A percentile compares a stretch with the other conserved stretches of the same genome.
Evolutionary conservation across 305 asterid genomes (phyloP).

Genomic region (Fraxinus albicans): DNA sequence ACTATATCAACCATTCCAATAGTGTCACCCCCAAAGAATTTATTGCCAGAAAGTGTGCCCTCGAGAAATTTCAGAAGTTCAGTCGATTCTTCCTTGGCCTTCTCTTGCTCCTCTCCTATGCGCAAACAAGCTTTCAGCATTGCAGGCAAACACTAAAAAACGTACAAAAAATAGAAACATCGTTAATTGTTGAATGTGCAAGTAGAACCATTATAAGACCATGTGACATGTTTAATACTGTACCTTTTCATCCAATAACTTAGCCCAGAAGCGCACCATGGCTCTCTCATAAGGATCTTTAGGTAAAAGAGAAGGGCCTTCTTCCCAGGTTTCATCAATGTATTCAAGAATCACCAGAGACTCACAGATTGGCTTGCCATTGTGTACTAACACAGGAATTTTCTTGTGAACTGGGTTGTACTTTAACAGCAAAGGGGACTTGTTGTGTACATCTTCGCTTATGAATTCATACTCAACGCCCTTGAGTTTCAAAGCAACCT

Average conservation of each 20-base stretch:
- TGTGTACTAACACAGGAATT: not conserved
- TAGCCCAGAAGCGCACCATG: conserved; percentile 42
- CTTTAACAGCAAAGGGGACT: conserved; percentile 17
- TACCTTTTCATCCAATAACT: conserved; percentile 37
- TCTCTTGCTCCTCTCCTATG: conserved; percentile 23
- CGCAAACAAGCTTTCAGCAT: not conserved
- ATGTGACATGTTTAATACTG: too few relatives aligned
- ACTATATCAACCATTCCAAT: conserved; percentile 26
- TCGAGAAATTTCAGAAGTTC: conserved; percentile 23
- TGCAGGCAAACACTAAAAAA: conserved; percentile 9
- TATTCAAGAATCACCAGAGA: conserved; percentile 42
- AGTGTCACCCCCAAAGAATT: conserved; percentile 25
- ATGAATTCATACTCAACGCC: conserved; percentile 38
- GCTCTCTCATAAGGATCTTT: conserved; percentile 31
- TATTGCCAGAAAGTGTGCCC: conserved; percentile 14
- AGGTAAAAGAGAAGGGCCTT: conserved; percentile 33
- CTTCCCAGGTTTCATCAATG: conserved; percentile 32
- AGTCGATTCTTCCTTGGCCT: conserved; percentile 17
- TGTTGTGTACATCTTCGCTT: conserved; percentile 27
- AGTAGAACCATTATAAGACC: not conserved
- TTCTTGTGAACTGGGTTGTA: not conserved
- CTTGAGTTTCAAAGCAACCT: conserved; percentile 38
- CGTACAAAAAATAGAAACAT: not conserved
- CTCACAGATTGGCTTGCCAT: not conserved
- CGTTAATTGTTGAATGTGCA: not conserved